Base-by-base conservation (phyloP, 768 basidiomycete species). In the Hygrophorus russula region DNA sequence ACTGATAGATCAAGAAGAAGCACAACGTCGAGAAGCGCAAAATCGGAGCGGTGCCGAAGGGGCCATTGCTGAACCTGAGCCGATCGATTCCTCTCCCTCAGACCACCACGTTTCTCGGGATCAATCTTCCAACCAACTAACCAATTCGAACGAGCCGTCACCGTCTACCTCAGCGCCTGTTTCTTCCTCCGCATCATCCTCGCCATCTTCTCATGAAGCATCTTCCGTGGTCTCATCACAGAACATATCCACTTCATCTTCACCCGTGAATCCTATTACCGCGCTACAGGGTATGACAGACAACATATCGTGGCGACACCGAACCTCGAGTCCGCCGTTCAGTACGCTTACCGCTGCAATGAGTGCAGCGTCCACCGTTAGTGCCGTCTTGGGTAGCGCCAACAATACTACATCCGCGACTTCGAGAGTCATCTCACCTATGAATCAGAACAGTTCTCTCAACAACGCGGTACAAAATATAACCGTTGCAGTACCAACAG, bases 1-100 rank as follows among this genome's bases (percentile, higher is more conserved):
- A 19, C 68, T 97, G 51, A 59, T 96, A 38, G 94, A 98, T 46
- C 92, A 98, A 55, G 93, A 97, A 62, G 91, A 91, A 54, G 86
- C 91, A 44, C 89, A 91, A 57, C 73, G 78, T 53, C 80, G 76
- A 55, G 77, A 86, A 55, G 73, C 71, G 3, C 37, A 42, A 36
- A 37, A 43, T 33, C 45, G 82, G 78, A 53, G 77, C 83, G 61
- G 67, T 66, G 39, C 68, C 68, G 35, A 65, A 60, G 24, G 61
- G 59, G 34, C 60, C 57, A 28, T 62, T 61, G 59, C 60, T 27
- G 55, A 55, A 24, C 53, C 53, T 30, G 58, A 52, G 41, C 46
- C 54, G 19, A 58, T 61, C 34, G 64, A 60, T 2, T 56, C 65
- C 45, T 64, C 66, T 36, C 59, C 59, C 29, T 44, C 56, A 36